Base-by-base conservation (phyloP, 345 rosid species). In the Conringia planisiliqua region DNA sequence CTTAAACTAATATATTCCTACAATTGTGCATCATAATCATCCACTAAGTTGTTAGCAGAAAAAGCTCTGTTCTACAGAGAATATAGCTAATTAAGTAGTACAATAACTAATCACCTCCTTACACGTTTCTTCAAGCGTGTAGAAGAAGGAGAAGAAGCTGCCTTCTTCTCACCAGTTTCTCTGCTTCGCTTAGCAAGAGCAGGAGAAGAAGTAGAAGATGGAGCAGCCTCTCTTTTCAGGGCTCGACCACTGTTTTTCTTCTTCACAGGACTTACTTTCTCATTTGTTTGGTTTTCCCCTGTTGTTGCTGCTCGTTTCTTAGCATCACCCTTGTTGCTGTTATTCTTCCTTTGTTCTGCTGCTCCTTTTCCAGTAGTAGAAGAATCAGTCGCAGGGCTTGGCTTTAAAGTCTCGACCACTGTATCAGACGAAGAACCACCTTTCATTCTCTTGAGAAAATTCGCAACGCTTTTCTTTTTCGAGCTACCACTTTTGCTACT, bases 361-460 rank as follows among this genome's bases (percentile, higher is more conserved):
- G 32, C 76, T 55, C 66, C 55, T 39, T 67, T 79, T 12, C 48
- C 71, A 9, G 11, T 61, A n/a, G 66, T 11, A 16, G 69, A 77
- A 12, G 79, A 73, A 74, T 33, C 65, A 32, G 14, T n/a, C 4
- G 18, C 63, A n/a, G 71, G 17, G 26, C 52, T 8, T 47, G 52
- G 24, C 52, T 47, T 47, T 3, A 18, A 47, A n/a, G 74, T 54
- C 50, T 78, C 82, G 27, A 38, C 40, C 38, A 64, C 27, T 14
- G 67, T 80, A n/a, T 70, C 62, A 17, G 78, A 48, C 13, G 73
- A 51, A n/a, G 79, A 64, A 58, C 80, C 66, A 43, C 62, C 63
- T 44, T 66, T 85, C 74, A 82, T 81, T 79, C 88, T 78, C 26
- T 72, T 75, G 71, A 82, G 76, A 80, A 85, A 85, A 59, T 56